These are phyloP conservation scores for Stentor coeruleus DNA, from an alignment of 73 alveolate species.

Conservation along the genomic window DNA sequence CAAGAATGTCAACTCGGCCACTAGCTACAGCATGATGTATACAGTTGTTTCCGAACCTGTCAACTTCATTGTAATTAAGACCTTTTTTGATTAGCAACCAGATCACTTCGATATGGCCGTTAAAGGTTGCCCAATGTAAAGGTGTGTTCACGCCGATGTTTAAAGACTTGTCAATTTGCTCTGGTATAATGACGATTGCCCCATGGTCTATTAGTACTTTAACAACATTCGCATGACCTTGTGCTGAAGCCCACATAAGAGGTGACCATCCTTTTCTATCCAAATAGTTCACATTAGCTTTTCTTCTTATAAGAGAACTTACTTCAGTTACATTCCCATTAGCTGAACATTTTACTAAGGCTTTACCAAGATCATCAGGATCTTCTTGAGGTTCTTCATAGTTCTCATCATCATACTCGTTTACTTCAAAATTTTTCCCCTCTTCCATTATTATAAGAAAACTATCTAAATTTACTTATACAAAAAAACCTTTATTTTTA, in stretches of 20 bases:
- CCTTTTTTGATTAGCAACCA: conserved; percentile 64
- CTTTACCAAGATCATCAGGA: too few relatives aligned
- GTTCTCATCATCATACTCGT: too few relatives aligned
- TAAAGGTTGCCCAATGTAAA: conserved; percentile 78
- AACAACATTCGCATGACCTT: conserved; percentile 47
- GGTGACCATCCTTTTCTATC: conserved; percentile 57
- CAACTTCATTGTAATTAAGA: conserved; percentile 70
- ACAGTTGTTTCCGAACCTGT: conserved; percentile 79
- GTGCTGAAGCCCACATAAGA: conserved; percentile 54
- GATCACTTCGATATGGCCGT: conserved; percentile 67
- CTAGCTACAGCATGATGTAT: conserved; percentile 83
- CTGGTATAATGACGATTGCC: conserved; percentile 46
- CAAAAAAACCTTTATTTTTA: too few relatives aligned
- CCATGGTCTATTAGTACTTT: conserved; percentile 37
- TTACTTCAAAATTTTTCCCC: too few relatives aligned
- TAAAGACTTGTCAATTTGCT: conserved; percentile 17
- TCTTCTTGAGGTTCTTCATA: too few relatives aligned
- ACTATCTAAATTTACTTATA: too few relatives aligned
- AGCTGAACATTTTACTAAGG: too few relatives aligned
- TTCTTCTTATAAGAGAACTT: too few relatives aligned
- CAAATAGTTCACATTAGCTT: too few relatives aligned
- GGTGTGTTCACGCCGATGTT: conserved; percentile 76
- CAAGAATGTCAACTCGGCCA: conserved; percentile 55
- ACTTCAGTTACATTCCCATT: too few relatives aligned
- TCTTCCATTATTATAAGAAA: too few relatives aligned